Conservation (phyloP, 805 yeast species). For the Yarrowia alimentaria region DNA sequence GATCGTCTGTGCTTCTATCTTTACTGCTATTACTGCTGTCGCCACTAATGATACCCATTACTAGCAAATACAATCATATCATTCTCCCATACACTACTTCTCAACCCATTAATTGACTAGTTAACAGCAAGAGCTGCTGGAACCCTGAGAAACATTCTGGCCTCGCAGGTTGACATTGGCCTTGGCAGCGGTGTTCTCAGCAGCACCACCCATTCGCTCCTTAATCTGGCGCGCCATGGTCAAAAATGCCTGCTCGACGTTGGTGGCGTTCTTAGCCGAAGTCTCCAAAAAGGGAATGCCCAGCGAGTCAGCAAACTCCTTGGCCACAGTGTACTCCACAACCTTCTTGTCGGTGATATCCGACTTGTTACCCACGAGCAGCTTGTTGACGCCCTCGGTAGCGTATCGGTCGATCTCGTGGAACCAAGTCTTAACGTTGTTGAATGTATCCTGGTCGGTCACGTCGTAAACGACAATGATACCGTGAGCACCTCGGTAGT, state of each 20-base stretch:
- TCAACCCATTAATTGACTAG: constrained; percentile 25
- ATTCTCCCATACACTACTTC: constrained; percentile 22
- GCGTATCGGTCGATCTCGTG: constrained; percentile 98
- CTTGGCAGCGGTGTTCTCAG: constrained; percentile 47
- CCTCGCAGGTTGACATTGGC: constrained; percentile 44
- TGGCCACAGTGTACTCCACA: constrained; percentile 93
- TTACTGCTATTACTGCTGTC: not conserved
- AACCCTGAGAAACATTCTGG: constrained; percentile 44
- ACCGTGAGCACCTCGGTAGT: constrained; percentile 98
- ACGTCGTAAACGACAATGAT: constrained; percentile 97
- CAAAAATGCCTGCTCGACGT: constrained; percentile 97
- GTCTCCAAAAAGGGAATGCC: constrained; percentile 96
- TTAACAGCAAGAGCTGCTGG: constrained; percentile 45
- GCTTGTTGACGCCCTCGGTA: constrained; percentile 93
- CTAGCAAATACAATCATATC: constrained; percentile 7
- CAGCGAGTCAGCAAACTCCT: constrained; percentile 94
- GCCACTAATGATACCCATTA: not conserved
- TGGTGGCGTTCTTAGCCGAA: constrained; percentile 89
- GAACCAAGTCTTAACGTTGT: constrained; percentile 96
- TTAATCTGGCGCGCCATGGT: constrained; percentile 98
- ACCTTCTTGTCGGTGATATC: constrained; percentile 91
- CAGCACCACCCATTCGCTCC: constrained; percentile 77
- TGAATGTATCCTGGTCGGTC: constrained; percentile 83
- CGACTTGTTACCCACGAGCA: constrained; percentile 94
- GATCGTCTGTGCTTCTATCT: too few species aligned